These are phyloP conservation scores for Phaseolus lunatus DNA, from an alignment of 306 rosid species.

Conservation along the genomic window DNA sequence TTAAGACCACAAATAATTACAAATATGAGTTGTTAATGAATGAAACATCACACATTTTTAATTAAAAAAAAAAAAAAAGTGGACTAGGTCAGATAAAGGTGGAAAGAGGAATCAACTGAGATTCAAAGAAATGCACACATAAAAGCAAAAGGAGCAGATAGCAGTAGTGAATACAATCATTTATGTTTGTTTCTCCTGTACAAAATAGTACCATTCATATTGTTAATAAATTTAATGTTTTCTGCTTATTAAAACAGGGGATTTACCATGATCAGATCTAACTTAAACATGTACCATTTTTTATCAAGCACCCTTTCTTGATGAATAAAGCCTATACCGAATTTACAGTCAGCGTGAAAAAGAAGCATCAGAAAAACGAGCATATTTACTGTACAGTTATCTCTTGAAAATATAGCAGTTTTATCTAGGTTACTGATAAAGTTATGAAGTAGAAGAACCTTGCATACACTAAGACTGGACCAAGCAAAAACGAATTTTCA, in stretches of 20 bases:
- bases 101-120: conserved; percentile 4
- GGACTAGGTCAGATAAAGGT: not conserved
- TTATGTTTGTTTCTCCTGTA: not conserved
- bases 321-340: conserved; percentile 3
- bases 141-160: conserved; percentile 13
- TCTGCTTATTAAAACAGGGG: conserved; percentile 10
- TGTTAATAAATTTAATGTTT: conserved; percentile 16
- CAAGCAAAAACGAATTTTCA: conserved; percentile 85
- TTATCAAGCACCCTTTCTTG: conserved; percentile 5
- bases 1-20: not conserved
- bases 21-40: not conserved
- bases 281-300: not conserved
- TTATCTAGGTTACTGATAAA: conserved; percentile 30
- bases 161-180: not conserved
- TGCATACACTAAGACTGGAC: conserved; percentile 81
- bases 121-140: conserved; percentile 2
- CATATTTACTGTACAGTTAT: conserved; percentile 28
- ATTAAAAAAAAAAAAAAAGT: not conserved
- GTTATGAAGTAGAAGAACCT: conserved; percentile 63
- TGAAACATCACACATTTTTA: not conserved
- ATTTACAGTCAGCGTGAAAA: conserved; percentile 26
- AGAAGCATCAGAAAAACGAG: conserved; percentile 13
- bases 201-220: not conserved
- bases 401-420: conserved; percentile 11
- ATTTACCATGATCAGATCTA: conserved; percentile 34